Base-by-base conservation (phyloP, 495 filamentous ascomycete species). In the Hypoxylon trugodes region DNA sequence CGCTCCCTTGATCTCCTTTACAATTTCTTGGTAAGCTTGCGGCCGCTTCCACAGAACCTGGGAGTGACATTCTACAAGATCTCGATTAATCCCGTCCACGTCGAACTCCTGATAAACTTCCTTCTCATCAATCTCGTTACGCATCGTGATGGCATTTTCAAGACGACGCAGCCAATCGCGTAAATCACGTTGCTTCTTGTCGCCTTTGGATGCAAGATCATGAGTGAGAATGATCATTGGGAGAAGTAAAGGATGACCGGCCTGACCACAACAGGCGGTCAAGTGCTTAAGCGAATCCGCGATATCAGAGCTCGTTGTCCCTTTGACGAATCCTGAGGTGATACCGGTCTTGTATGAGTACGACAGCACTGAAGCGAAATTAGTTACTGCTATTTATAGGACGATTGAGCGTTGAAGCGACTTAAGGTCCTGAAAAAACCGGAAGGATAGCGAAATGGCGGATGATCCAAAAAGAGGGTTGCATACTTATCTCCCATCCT, bases 31-130 rank as follows among this genome's bases (percentile, higher is more conserved):
- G 37, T 84, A 85, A 9, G 83, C 83, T 59, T 83, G 82, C 7
- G 83, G 83, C 24, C 83, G 73, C 54, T 84, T 84, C 83, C 83
- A 85, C 21, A 85, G 71, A 2, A 84, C 82, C 59, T 82, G 83
- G 6, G 73, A 76, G 57, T 85, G 82, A 56, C 83, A 85, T 59
- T 85, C 83, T 21, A 85, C 83, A 13, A 85, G 68, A 55, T 85
- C 81, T 50, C 79, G 73, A 60, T 84, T 85, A 67, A 85, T 79
- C 35, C 76, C 73, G 59, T 85, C 82, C 6, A 85, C 65, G 57
- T 84, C 79, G 43, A 85, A 73, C 51, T 79, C 78, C 40, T 74
- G 62, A 65, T 82, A 81, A 45, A 72, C 77, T 59, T 85, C 81
- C 37, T 73, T 75, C 60, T 79, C 76, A 9, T 77, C 76, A 24